Evolutionary conservation across 106 monocot genomes (phyloP), one percentile per base, ranked within the genome.

Genomic region (Dioscorea dumetorum): DNA sequence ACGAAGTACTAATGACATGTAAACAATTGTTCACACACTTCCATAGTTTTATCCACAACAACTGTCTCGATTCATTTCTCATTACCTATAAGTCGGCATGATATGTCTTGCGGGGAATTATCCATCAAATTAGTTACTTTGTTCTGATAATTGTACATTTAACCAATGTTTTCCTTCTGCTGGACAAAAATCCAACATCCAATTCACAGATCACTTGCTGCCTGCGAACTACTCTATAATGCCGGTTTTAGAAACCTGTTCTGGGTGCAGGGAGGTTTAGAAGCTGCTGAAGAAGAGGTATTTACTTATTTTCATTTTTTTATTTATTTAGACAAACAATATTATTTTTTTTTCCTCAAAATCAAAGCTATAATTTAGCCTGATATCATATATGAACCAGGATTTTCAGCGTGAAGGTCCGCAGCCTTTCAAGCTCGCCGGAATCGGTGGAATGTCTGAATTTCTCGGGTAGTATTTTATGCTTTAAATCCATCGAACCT

Each of bases 271-370:
- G 95, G 95, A 65, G 95, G 95, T 72, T 66, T 97, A 73, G 95
- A 97, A 74, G 91, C 95, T 48, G 88, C 95, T 56, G 91, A 88
- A 64, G 95, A 97, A 72, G 95, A 97, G 88, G 95, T 92, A 89
- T 28, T 18, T 51, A 14, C n/a, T 64, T 20, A 54, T 19, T 19
- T 54, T 54, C 15, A 16, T 54, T 53, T 18, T n/a, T n/a, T 51
- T 17, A 13, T 2, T 51, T 17, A 51, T 51, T 51, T 4, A 4
- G 17, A 51, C 51, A 15, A 54, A 54, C 15, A 8, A 19, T 54
- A 54, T 54, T 2, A 8, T 49, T 32, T 49, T 21, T 31, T 49
- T 68, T 56, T 52, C 12, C 41, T 41, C 41, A 41, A 41, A 41
- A 41, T 28, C 41, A 28, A 33, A 18, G 31, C 16, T 10, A 16